Conservation (phyloP, 192 early-diverging fungal species). For the Glomus cerebriforme region DNA sequence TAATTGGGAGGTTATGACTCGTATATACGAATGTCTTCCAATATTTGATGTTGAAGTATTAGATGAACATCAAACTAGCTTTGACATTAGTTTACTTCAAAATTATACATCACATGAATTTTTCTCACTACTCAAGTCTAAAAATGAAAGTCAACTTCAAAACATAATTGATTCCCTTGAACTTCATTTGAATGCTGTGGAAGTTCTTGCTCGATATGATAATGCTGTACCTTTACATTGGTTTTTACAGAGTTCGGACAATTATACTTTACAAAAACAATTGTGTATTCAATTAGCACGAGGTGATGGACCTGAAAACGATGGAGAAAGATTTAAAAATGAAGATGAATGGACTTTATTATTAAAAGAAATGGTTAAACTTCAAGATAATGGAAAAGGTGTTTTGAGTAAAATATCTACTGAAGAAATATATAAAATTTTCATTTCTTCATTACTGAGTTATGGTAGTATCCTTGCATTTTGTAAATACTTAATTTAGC, state of each 20-base stretch:
- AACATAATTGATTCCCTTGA: slow-evolving; percentile 58
- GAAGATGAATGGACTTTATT: slow-evolving; percentile 71
- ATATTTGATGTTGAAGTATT: slow-evolving; percentile 45
- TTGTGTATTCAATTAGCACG: slow-evolving; percentile 62
- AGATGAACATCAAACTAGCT: slow-evolving; percentile 32
- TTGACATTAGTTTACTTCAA: slow-evolving; percentile 6
- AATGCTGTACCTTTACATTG: slow-evolving; percentile 58
- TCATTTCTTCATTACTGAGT: slow-evolving; percentile 58
- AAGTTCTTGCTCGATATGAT: slow-evolving; percentile 62
- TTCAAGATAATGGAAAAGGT: slow-evolving; percentile 50
- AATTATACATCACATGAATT: slow-evolving; percentile 36
- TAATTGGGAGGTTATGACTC: slow-evolving; percentile 47
- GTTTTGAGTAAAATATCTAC: slow-evolving; percentile 56
- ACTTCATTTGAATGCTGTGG: slow-evolving; percentile 60
- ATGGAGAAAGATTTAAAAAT: slow-evolving; percentile 54
- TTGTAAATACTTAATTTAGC: not conserved
- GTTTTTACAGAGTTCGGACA: slow-evolving; percentile 55
- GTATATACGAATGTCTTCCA: slow-evolving; percentile 59
- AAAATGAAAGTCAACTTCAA: slow-evolving; percentile 43
- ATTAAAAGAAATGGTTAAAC: slow-evolving; percentile 61
- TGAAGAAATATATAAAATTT: slow-evolving; percentile 63
- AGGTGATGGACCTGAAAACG: slow-evolving; percentile 50
- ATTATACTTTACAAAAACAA: slow-evolving; percentile 53
- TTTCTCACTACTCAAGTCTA: slow-evolving; percentile 31
- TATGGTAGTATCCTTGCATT: slow-evolving; percentile 56